Percentiles rank a stretch among this genome's conserved stretches.
Conservation (phyloP, 495 filamentous ascomycete genomes). For the Penicillium subrubescens region DNA sequence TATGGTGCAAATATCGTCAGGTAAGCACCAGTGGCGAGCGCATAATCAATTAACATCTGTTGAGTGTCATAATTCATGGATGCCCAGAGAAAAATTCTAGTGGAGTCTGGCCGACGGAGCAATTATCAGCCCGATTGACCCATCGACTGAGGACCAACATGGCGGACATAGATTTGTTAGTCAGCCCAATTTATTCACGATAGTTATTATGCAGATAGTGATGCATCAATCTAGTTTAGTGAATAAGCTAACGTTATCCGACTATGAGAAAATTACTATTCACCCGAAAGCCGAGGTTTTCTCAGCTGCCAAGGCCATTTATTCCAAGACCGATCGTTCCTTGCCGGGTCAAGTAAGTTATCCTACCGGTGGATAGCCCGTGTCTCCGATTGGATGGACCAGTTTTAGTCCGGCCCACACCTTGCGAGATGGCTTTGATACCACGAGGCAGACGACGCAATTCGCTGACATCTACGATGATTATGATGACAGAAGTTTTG, state of each 20-base stretch:
- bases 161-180: background rate
- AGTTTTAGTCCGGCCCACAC: background rate
- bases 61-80: background rate
- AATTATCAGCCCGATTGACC: slow-evolving; percentile 3
- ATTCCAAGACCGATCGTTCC: background rate
- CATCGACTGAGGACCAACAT: background rate
- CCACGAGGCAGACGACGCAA: background rate
- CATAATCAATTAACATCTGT: background rate
- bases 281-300: background rate
- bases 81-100: background rate
- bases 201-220: background rate
- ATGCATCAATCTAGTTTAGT: background rate
- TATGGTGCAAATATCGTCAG: background rate
- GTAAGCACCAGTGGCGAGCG: background rate
- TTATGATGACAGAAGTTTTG: background rate
- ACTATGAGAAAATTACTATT: background rate
- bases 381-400: background rate
- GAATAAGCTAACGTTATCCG: background rate
- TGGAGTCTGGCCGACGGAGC: background rate
- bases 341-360: background rate
- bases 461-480: background rate
- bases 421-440: background rate
- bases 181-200: background rate
- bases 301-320: background rate
- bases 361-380: background rate